Conservation (phyloP, 352 stramenopile genomes). For the Pythium phragmiticola region DNA sequence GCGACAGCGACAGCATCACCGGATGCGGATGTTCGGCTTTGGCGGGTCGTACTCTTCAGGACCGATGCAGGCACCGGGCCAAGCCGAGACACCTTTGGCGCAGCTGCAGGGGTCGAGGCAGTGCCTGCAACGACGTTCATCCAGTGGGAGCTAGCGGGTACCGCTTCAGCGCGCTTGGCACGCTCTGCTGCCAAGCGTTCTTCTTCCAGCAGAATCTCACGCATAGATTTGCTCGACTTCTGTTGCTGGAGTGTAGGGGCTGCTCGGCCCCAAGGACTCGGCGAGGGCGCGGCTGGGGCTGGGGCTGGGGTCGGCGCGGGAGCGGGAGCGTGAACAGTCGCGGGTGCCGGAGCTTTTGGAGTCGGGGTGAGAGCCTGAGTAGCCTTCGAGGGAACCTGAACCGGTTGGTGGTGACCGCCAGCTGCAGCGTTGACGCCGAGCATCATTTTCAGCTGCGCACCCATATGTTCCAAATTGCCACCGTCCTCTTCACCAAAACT, state of each 20-base stretch:
- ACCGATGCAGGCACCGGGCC: constrained; percentile 76
- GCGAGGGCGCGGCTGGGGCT: constrained; percentile 22
- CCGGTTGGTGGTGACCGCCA: not conserved
- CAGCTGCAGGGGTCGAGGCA: constrained; percentile 38
- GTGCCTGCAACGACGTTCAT: constrained; percentile 83
- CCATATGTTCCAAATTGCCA: constrained; percentile 75
- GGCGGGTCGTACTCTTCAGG: constrained; percentile 68
- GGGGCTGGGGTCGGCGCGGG: constrained; percentile 10
- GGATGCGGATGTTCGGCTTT: constrained; percentile 38
- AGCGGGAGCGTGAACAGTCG: not conserved
- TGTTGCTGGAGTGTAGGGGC: constrained; percentile 28
- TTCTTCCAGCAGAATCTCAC: constrained; percentile 81
- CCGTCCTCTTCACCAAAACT: constrained; percentile 38
- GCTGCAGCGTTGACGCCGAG: constrained; percentile 54
- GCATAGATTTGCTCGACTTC: constrained; percentile 63
- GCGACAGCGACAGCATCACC: constrained; percentile 13
- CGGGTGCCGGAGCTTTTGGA: not conserved
- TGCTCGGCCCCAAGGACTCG: constrained; percentile 53
- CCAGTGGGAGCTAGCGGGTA: constrained; percentile 64
- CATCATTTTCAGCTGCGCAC: constrained; percentile 88
- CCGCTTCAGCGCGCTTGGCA: constrained; percentile 43
- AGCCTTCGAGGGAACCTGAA: not conserved
- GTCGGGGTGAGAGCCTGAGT: constrained; percentile 9
- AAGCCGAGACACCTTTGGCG: constrained; percentile 59
- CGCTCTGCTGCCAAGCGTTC: constrained; percentile 72